These are phyloP conservation scores for Simplicillium aogashimaense DNA, from an alignment of 2,329 filamentous ascomycete species.

Conservation along the genomic window DNA sequence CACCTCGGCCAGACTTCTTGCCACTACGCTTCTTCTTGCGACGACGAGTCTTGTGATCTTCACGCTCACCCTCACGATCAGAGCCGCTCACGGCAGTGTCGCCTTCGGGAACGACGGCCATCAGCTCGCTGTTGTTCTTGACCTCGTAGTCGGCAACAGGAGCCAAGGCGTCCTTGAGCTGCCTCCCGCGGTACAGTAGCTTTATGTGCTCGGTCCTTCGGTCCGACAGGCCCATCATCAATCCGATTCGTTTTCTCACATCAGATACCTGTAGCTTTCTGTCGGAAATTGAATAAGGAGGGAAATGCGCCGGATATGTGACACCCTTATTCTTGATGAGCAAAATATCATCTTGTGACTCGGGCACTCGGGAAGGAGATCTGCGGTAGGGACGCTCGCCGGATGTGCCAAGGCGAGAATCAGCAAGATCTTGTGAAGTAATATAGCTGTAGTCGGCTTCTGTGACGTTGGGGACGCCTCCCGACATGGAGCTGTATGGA, in stretches of 20 bases:
- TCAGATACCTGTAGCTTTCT: slow-evolving; percentile 59
- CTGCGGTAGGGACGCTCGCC: slow-evolving; percentile 31
- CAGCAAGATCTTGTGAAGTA: slow-evolving; percentile 62
- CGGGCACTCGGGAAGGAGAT: slow-evolving; percentile 13
- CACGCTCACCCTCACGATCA: slow-evolving; percentile 29
- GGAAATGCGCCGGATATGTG: slow-evolving; percentile 62
- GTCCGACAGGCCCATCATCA: slow-evolving; percentile 54
- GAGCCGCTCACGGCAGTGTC: slow-evolving; percentile 11
- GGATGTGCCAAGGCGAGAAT: slow-evolving; percentile 24
- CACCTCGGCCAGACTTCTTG: slow-evolving; percentile 29
- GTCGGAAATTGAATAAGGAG: slow-evolving; percentile 65
- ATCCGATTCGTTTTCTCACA: slow-evolving; percentile 55
- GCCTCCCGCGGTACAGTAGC: slow-evolving; percentile 64
- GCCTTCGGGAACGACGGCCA: slow-evolving; percentile 34
- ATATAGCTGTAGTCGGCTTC: slow-evolving; percentile 77
- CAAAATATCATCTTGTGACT: slow-evolving; percentile 57
- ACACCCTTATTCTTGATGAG: slow-evolving; percentile 58
- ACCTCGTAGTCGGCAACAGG: slow-evolving; percentile 51
- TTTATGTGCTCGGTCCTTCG: slow-evolving; percentile 44
- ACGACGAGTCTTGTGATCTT: slow-evolving; percentile 24
- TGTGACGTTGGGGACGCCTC: slow-evolving; percentile 51
- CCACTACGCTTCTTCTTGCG: slow-evolving; percentile 30
- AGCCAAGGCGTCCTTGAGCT: slow-evolving; percentile 54
- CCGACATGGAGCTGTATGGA: slow-evolving; percentile 38
- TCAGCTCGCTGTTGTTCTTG: slow-evolving; percentile 49